A percentile compares a stretch with the other conserved stretches of the same genome.
These are phyloP conservation scores for Eragrostis nindensis DNA, from an alignment of 176 grass and related monocot genomes.

Conservation along the genomic window DNA sequence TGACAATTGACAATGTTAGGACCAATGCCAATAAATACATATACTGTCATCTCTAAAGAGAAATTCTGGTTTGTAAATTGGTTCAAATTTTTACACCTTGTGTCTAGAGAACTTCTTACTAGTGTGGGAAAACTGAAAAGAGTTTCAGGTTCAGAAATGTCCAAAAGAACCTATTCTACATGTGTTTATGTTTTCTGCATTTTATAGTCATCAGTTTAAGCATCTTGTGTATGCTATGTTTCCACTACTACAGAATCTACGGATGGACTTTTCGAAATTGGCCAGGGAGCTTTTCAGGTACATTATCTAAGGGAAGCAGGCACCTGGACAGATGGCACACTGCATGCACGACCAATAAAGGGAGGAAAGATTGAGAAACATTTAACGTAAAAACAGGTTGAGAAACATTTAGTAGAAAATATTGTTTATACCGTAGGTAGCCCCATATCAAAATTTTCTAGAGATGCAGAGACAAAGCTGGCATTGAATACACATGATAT, in stretches of 20 bases:
- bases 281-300: neutral
- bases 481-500: slow-evolving; percentile 3
- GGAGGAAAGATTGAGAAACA: neutral
- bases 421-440: neutral
- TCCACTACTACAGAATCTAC: neutral
- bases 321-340: too few relatives aligned
- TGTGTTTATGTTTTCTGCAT: neutral
- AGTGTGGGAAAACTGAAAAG: neutral
- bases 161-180: neutral
- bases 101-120: slow-evolving; percentile 16
- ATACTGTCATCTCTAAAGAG: neutral
- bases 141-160: neutral
- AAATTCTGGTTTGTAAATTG: neutral
- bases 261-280: neutral
- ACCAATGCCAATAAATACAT: neutral
- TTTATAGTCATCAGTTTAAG: neutral
- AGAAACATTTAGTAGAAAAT: too few relatives aligned
- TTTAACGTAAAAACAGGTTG: too few relatives aligned
- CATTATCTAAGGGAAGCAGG: neutral
- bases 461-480: neutral
- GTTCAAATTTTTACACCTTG: neutral
- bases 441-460: neutral
- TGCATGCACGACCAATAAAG: neutral
- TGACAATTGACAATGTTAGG: slow-evolving; percentile 1
- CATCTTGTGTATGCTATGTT: neutral